Percentiles rank a stretch among this genome's conserved stretches.
phyloP scores from a whole-genome alignment of 2,329 filamentous ascomycete species.

The Ploettnerulaceae sp. region DNA sequence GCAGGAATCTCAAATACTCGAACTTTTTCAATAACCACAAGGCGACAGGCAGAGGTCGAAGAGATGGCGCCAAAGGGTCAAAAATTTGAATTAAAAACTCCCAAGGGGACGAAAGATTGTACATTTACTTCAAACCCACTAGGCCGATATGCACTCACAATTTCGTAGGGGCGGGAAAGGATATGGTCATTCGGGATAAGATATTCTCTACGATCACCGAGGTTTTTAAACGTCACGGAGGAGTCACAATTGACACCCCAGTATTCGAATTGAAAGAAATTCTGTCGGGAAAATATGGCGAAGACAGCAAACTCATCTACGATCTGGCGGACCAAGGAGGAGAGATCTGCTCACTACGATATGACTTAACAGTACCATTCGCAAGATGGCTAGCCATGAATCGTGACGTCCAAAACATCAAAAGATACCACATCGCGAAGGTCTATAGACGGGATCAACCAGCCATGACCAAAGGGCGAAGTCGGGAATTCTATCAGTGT shows the following conservation, averaged over 20 bases:
- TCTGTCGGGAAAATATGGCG: slow-evolving; percentile 83
- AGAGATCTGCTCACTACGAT: slow-evolving; percentile 77
- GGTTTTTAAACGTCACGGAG: slow-evolving; percentile 81
- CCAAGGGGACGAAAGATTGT: slow-evolving; percentile 89
- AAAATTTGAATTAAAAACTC: slow-evolving; percentile 73
- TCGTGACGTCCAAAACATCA: slow-evolving; percentile 69
- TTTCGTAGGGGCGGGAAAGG: slow-evolving; percentile 58
- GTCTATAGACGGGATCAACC: slow-evolving; percentile 80
- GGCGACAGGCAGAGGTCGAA: slow-evolving; percentile 19
- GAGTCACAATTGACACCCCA: slow-evolving; percentile 71
- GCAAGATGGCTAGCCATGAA: slow-evolving; percentile 94
- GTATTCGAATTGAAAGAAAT: slow-evolving; percentile 88
- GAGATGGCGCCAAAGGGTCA: slow-evolving; percentile 38
- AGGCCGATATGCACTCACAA: slow-evolving; percentile 14
- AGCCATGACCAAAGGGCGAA: slow-evolving; percentile 83
- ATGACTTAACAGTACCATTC: slow-evolving; percentile 85
- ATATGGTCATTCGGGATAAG: slow-evolving; percentile 75
- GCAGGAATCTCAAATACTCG: slow-evolving; percentile 16
- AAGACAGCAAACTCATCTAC: slow-evolving; percentile 90
- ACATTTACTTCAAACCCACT: slow-evolving; percentile 20
- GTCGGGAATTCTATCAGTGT: slow-evolving; percentile 96
- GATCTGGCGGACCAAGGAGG: slow-evolving; percentile 84
- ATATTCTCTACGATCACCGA: slow-evolving; percentile 72
- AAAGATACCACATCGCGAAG: slow-evolving; percentile 93
- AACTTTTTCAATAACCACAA: slow-evolving; percentile 23